Conservation (phyloP, 2,329 filamentous ascomycete species). For the Pseudogymnoascus sp. region DNA sequence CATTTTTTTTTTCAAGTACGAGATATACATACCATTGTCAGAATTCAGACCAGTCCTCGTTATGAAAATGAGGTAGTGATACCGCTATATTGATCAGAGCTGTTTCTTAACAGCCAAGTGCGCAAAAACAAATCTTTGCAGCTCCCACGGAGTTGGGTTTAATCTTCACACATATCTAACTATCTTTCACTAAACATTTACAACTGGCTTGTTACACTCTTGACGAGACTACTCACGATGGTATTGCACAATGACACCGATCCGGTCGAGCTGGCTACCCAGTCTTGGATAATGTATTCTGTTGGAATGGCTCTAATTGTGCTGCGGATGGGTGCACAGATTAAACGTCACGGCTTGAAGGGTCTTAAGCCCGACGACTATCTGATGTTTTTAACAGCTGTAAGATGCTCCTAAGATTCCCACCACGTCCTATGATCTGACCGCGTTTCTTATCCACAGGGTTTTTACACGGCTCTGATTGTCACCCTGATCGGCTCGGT, state of each 20-base stretch:
- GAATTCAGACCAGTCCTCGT: neutral
- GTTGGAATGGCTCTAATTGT: constrained; percentile 22
- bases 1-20: neutral
- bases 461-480: constrained; percentile 37
- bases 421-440: neutral
- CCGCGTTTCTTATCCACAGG: constrained; percentile 17
- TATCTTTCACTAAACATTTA: neutral
- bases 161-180: neutral
- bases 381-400: constrained; percentile 21
- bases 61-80: neutral
- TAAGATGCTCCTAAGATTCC: constrained; percentile 10
- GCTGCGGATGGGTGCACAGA: constrained; percentile 22
- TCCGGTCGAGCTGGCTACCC: constrained; percentile 13
- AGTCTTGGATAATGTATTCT: constrained; percentile 23
- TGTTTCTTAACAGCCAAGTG: neutral
- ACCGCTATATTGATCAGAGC: neutral
- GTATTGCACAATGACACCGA: neutral
- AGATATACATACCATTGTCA: neutral
- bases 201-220: neutral
- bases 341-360: constrained; percentile 20
- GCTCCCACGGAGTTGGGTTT: neutral
- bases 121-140: neutral
- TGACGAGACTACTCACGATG: neutral
- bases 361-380: constrained; percentile 23
- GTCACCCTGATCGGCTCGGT: constrained; percentile 38